A percentile compares a stretch with the other conserved stretches of the same genome.
phyloP scores from a whole-genome alignment of 805 yeast genomes.

The Metschnikowia arizonensis region DNA sequence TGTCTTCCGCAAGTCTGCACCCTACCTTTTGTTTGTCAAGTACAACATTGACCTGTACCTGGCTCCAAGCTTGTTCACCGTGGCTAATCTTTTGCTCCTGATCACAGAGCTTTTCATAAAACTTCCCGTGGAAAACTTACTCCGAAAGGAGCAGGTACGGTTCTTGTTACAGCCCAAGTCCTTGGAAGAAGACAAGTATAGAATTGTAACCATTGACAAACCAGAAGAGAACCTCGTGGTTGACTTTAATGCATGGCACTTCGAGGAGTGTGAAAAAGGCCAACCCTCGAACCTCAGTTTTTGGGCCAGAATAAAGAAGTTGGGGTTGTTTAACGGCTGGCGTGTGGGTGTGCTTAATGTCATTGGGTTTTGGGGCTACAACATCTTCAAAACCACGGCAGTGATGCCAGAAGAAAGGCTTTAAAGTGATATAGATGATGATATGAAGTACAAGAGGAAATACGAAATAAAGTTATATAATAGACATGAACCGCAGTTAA shows the following conservation, averaged over 20 bases:
- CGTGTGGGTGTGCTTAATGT: constrained; percentile 76
- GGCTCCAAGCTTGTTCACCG: constrained; percentile 56
- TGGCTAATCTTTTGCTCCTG: constrained; percentile 57
- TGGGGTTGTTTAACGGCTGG: constrained; percentile 80
- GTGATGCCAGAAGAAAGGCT: constrained; percentile 19
- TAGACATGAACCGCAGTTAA: too few species aligned
- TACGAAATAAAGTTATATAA: too few species aligned
- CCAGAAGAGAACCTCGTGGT: constrained; percentile 53
- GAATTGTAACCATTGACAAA: constrained; percentile 41
- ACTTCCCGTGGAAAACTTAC: constrained; percentile 82
- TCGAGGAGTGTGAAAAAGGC: constrained; percentile 2
- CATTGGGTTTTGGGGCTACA: constrained; percentile 78
- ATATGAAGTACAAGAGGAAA: too few species aligned
- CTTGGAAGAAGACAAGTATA: constrained; percentile 30
- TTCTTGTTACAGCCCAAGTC: constrained; percentile 47
- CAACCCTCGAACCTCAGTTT: constrained; percentile 37
- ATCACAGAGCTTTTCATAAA: constrained; percentile 66
- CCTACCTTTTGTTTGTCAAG: constrained; percentile 54
- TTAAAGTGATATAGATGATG: constrained; percentile 2
- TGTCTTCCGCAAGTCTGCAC: constrained; percentile 63
- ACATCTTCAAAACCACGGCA: constrained; percentile 48
- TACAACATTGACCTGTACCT: constrained; percentile 65
- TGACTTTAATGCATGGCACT: constrained; percentile 28
- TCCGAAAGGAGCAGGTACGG: constrained; percentile 77
- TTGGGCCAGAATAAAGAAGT: constrained; percentile 29